Base-by-base conservation (phyloP, 139 green algal species). In the Chlorella sp. region DNA sequence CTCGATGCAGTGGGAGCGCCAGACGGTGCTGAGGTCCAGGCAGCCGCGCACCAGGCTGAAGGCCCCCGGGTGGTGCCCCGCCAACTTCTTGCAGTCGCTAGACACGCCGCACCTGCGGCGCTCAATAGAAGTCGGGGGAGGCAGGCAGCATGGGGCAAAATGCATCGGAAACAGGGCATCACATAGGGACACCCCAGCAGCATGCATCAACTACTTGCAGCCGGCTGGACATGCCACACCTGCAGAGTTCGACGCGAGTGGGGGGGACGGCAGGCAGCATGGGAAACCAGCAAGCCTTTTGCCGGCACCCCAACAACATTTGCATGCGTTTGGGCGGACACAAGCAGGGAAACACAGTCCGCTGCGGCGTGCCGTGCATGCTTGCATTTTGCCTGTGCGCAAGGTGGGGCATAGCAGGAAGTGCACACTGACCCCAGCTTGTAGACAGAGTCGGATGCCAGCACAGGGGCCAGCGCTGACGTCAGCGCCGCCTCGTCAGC, bases 21-120 rank as follows among this genome's bases (percentile, higher is more conserved):
- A 88, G 26, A 80, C 11, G 12, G 71, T 36, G 30, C 28, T 53
- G 11, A 88, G 68, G 84, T 88, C 84, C 39, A 88, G 40, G 84
- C 84, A 88, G 40, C 37, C n/a, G 37, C 73, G 84, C 14, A 48
- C 66, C 11, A 88, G 39, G 66, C 24, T 42, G 42, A 88, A 88
- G 39, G 84, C 68, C 18, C 22, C 68, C 0, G 84, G 84, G 66
- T 88, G 84, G 84, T 88, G 84, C 39, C 28, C 66, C 30, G 84
- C 84, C 84, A 88, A 40, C 84, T 81, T 80, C 37, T 80, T 80
- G 39, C 73, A 81, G 84, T 88, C 84, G 14, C 68, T 32, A 28
- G 84, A 68, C 34, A 88, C 36, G 66, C 84, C 84, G 39, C 84
- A 88, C 3, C 71, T 34, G 34, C 32, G 11, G 21, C 22, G 64